Evolutionary conservation across 1,284 basidiomycete genomes (phyloP), one percentile per base, ranked within the genome.

Genomic region (Phellinidium pouzarii): DNA sequence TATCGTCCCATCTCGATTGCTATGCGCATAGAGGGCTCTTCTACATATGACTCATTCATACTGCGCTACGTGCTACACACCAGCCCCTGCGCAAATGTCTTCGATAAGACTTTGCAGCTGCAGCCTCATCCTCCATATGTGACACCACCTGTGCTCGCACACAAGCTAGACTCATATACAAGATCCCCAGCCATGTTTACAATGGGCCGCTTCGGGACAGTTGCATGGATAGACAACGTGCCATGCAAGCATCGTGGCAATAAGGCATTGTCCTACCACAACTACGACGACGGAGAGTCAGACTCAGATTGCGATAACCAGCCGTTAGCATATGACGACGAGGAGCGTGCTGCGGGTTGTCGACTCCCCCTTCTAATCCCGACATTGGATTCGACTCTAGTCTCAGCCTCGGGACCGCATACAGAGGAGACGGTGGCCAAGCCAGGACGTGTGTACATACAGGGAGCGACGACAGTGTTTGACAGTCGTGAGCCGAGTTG

Each of bases 21-120:
- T 41, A 61, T 84, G 22, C 78, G 84, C 11, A 84, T 79, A 60
- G 74, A 74, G 11, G 80, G 76, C 61, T 70, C 68, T 52, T 79
- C 76, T 56, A 82, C 81, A 3, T 85, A 82, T 83, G 80, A 82
- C 0, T 75, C 80, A 54, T 85, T 86, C 63, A 65, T 80, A 37
- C 68, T 86, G 11, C 80, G 84, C 57, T 83, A 75, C 62, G 62
- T 73, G 29, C 68, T 87, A 6, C 54, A 58, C 54, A 23, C 31
- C 12, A 17, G 11, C 52, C 38, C 44, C 47, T 17, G 36, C 42
- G 42, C 38, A 5, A 19, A 43, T 12, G 19, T 48, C 31, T 42
- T 60, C 2, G 9, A 7, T n/a, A n/a, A n/a, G n/a, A n/a, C n/a
- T 19, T 19, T 26, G 31, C 40, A 58, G 25, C 77, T 76, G 50